phyloP scores from a whole-genome alignment of 257 asterid genomes.

The Lavandula angustifolia region DNA sequence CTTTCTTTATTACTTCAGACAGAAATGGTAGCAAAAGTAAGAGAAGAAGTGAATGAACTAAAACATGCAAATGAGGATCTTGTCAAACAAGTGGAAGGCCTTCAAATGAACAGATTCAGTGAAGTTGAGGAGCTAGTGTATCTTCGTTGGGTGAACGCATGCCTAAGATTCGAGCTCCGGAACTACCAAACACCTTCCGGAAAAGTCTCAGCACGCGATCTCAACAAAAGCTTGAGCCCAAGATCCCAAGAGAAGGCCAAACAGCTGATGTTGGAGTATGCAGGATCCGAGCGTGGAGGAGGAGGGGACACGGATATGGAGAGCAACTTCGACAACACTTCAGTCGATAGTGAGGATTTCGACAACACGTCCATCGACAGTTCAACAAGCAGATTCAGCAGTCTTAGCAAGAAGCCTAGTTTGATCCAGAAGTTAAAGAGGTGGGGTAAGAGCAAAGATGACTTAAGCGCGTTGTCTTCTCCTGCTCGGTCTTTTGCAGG shows the following conservation, averaged over 20 bases:
- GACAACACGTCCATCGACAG: conserved; percentile 74
- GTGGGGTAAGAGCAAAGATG: conserved; percentile 87
- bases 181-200: conserved; percentile 79
- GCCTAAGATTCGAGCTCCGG: conserved; percentile 84
- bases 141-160: conserved; percentile 97
- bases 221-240: conserved; percentile 81
- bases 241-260: conserved; percentile 86
- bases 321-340: conserved; percentile 81
- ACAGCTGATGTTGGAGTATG: conserved; percentile 84
- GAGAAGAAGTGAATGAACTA: conserved; percentile 70
- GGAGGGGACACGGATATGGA: conserved; percentile 92
- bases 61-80: conserved; percentile 85
- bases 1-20: conserved; percentile 49
- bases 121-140: conserved; percentile 98
- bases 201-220: conserved; percentile 81
- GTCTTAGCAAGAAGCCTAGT: conserved; percentile 68
- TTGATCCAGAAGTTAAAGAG: conserved; percentile 84
- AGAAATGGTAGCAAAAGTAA: conserved; percentile 77
- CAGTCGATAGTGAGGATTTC: conserved; percentile 91
- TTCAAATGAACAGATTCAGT: conserved; percentile 91
- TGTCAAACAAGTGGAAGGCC: conserved; percentile 93
- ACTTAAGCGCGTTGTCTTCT: conserved; percentile 60
- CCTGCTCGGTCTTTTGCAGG: conserved; percentile 77
- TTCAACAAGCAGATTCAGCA: conserved; percentile 68
- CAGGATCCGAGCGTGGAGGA: conserved; percentile 86